Evolutionary conservation across 1,139 yeast genomes (phyloP).

Genomic region (Geotrichum candidum): DNA sequence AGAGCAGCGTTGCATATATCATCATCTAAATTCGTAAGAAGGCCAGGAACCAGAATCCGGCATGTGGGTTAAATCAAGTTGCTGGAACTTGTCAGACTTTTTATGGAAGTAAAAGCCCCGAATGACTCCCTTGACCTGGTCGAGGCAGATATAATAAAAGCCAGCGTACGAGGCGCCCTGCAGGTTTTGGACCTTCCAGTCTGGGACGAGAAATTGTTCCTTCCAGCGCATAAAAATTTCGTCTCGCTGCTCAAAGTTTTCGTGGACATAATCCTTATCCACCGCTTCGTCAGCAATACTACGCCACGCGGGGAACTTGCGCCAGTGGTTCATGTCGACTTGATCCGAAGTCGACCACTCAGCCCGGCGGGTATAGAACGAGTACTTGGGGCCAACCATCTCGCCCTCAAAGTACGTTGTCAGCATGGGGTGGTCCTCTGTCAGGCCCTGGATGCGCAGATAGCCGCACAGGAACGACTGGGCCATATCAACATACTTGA

Average conservation of each 20-base stretch:
- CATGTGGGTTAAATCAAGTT: conserved; percentile 47
- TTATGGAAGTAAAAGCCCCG: conserved; percentile 79
- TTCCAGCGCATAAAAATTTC: conserved; percentile 91
- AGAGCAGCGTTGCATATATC: neutral
- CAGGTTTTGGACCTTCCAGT: conserved; percentile 51
- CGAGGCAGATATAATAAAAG: conserved; percentile 79
- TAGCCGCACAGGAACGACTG: conserved; percentile 67
- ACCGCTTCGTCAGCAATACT: conserved; percentile 33
- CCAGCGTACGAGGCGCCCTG: conserved; percentile 89
- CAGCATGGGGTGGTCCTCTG: conserved; percentile 69
- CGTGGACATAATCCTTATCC: conserved; percentile 31
- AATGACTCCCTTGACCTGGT: conserved; percentile 67
- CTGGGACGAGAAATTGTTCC: conserved; percentile 80
- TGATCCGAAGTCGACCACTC: conserved; percentile 59
- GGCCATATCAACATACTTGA: conserved; percentile 61
- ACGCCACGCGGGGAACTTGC: conserved; percentile 60
- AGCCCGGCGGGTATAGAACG: conserved; percentile 43
- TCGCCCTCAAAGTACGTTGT: conserved; percentile 86
- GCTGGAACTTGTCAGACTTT: conserved; percentile 71
- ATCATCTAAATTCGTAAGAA: conserved; percentile 36
- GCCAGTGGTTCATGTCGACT: conserved; percentile 84
- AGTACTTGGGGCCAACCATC: conserved; percentile 58
- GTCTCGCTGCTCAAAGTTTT: conserved; percentile 37
- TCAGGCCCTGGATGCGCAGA: conserved; percentile 71
- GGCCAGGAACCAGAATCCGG: conserved; percentile 39